Evolutionary conservation across 2,329 filamentous ascomycete genomes (phyloP).

Genomic region (Alternaria incomplexa): DNA sequence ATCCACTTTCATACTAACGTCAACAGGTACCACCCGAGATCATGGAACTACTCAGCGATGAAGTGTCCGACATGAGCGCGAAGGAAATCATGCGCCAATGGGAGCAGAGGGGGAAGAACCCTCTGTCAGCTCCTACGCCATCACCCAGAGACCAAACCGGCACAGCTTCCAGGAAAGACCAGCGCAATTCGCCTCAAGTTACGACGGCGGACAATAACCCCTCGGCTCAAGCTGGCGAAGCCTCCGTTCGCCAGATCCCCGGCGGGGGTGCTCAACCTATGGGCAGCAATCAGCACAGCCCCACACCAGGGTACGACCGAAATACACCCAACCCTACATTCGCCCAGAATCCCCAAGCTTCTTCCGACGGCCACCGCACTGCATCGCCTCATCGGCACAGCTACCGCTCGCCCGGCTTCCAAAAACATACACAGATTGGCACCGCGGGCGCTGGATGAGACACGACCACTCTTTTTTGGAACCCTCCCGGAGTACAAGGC

Average conservation of each 20-base stretch:
- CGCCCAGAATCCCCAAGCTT: slow-evolving; percentile 40
- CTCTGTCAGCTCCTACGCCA: slow-evolving; percentile 60
- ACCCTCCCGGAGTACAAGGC: slow-evolving; percentile 34
- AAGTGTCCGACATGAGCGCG: slow-evolving; percentile 85
- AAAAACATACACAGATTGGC: slow-evolving; percentile 45
- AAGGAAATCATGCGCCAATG: slow-evolving; percentile 97
- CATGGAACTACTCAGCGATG: slow-evolving; percentile 83
- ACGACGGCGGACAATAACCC: slow-evolving; percentile 88
- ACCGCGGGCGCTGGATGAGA: slow-evolving; percentile 45
- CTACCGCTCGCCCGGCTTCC: slow-evolving; percentile 45
- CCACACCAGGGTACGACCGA: slow-evolving; percentile 39
- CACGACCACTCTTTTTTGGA: slow-evolving; percentile 3
- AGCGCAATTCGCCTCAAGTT: slow-evolving; percentile 60
- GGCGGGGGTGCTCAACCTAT: slow-evolving; percentile 30
- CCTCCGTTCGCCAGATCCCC: slow-evolving; percentile 76
- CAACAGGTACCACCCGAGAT: slow-evolving; percentile 89
- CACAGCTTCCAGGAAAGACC: slow-evolving; percentile 61
- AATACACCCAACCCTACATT: slow-evolving; percentile 44
- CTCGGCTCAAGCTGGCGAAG: slow-evolving; percentile 81
- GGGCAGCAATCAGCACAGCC: slow-evolving; percentile 33
- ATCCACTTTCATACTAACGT: slow-evolving; percentile 25
- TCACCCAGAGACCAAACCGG: slow-evolving; percentile 43
- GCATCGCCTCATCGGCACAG: slow-evolving; percentile 48
- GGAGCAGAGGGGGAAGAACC: slow-evolving; percentile 76
- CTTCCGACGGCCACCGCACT: slow-evolving; percentile 43